Evolutionary conservation across 495 filamentous ascomycete genomes (phyloP).

Genomic region (Xanthoparmelia taractica): DNA sequence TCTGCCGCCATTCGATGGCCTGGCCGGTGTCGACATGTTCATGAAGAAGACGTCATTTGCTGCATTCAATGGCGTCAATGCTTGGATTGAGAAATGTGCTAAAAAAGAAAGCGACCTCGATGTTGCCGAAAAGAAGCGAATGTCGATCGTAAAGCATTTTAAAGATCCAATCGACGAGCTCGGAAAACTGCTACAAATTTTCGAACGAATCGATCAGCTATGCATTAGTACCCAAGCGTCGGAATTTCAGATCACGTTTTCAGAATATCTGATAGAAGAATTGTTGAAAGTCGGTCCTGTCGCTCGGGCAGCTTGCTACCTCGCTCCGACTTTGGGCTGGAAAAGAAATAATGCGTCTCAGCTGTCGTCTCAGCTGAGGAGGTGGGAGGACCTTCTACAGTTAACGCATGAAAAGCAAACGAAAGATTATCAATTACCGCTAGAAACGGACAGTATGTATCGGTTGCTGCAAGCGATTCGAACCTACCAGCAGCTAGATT

Average conservation of each 20-base stretch:
- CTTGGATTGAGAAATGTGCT: constrained; percentile 11
- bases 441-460: constrained; percentile 19
- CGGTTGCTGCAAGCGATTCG: constrained; percentile 12
- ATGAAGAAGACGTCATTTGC: constrained; percentile 15
- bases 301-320: constrained; percentile 5
- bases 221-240: constrained; percentile 3
- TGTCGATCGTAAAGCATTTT: constrained; percentile 11
- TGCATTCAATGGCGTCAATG: constrained; percentile 16
- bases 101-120: constrained; percentile 4
- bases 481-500: constrained; percentile 6
- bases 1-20: constrained; percentile 11
- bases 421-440: constrained; percentile 5
- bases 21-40: constrained; percentile 17
- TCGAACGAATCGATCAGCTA: constrained; percentile 10
- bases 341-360: too few species aligned
- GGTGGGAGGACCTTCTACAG: constrained; percentile 3
- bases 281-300: constrained; percentile 5
- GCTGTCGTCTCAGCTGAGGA: constrained; percentile 1
- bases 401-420: not conserved
- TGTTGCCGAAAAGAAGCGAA: constrained; percentile 13
- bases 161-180: constrained; percentile 20
- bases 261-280: constrained; percentile 15
- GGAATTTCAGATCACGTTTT: constrained; percentile 1
- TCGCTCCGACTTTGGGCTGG: not conserved
- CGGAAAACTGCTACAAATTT: constrained; percentile 14